Evolutionary conservation across 2,329 filamentous ascomycete genomes (phyloP).

Genomic region (Botrytis deweyae): DNA sequence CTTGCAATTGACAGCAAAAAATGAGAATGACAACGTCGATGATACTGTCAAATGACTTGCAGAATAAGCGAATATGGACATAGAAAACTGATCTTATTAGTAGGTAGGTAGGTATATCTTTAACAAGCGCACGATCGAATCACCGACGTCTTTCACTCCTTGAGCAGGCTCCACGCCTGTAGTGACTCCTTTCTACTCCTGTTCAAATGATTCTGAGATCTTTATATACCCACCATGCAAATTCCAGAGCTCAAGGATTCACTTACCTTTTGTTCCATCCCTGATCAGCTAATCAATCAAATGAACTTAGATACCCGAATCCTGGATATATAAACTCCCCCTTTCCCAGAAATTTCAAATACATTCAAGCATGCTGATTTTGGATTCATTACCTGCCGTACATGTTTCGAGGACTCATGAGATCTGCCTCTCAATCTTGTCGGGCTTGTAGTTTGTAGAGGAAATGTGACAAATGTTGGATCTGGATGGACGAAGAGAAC

Average conservation of each 20-base stretch:
- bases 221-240: too few species aligned
- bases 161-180: too few species aligned
- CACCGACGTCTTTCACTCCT: neutral
- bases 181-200: neutral
- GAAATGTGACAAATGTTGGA: rapidly evolving
- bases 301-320: neutral
- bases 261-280: neutral
- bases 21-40: neutral
- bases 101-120: neutral
- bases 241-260: too few species aligned
- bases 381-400: too few species aligned
- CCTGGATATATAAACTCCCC: neutral
- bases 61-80: neutral
- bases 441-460: neutral
- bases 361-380: neutral
- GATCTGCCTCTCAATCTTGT: neutral
- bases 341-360: neutral
- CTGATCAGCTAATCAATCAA: neutral
- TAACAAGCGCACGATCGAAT: neutral
- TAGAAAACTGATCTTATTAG: rapidly evolving
- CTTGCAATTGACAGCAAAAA: neutral
- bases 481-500: neutral
- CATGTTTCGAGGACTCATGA: neutral
- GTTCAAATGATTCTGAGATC: too few species aligned
- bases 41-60: neutral